Evolutionary conservation across 1,284 basidiomycete genomes (phyloP), one percentile per base, ranked within the genome.

Genomic region (Heterobasidion irregulare): DNA sequence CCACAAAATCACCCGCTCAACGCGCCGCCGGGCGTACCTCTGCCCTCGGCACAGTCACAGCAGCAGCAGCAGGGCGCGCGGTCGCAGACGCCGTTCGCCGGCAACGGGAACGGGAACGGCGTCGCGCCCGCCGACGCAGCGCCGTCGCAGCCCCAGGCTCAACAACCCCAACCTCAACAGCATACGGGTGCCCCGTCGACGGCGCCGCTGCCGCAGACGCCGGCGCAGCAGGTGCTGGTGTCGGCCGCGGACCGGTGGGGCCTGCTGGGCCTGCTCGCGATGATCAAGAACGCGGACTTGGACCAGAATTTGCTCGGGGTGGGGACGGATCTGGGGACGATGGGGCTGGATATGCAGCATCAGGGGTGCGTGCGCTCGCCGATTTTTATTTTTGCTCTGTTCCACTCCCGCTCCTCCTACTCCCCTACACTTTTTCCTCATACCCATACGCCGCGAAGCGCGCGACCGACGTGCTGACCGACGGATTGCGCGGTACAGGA

Each of bases 201-300:
- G 50, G n/a, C 35, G 57, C 60, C 66, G 33, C 63, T 68, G 55
- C 86, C 92, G 57, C 84, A 92, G 65, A 92, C 94, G 57, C 94
- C 96, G 0, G 94, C 94, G 45, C 92, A 98, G 68, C 96, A 99
- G 73, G 84, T 99, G 16, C 78, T 98, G 53, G 85, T 92, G 62
- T 93, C 90, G 53, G 92, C 96, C 0, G 96, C 95, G 55, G 96
- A 99, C 71, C 83, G 94, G 61, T 99, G 95, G 87, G 96, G 96
- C 0, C 74, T 99, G 43, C 71, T 97, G 52, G 93, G 92, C 2
- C 73, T 99, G 58, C 75, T 99, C 58, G 86, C 90, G 56, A 83
- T 95, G 76, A 95, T 98, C 71, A 94, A 94, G 75, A 92, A 85
- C 70, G 84, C 88, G 55, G 92, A 98, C 71, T 78, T 88, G 53